Percentiles rank a stretch among this genome's conserved stretches.
Conservation (phyloP, 352 stramenopile species). For the Phytophthora multivora region DNA sequence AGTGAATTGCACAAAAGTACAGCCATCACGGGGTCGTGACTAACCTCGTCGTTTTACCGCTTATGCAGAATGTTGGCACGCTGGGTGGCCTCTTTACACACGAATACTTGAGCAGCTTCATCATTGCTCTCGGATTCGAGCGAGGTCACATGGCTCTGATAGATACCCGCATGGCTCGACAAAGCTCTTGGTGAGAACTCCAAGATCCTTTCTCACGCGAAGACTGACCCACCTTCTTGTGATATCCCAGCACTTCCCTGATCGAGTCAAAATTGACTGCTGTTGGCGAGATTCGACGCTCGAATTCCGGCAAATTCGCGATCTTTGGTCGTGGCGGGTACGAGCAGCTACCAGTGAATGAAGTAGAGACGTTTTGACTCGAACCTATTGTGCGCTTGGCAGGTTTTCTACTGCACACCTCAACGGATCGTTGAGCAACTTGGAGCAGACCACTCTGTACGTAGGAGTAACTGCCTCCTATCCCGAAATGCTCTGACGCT, state of each 20-base stretch:
- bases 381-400: not conserved
- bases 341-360: not conserved
- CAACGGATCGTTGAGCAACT: slow-evolving; percentile 22
- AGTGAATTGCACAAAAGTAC: not conserved
- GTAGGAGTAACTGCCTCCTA: not conserved
- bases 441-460: slow-evolving; percentile 46
- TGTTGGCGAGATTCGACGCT: slow-evolving; percentile 66
- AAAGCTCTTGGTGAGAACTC: slow-evolving; percentile 45
- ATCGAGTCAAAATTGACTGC: slow-evolving; percentile 51
- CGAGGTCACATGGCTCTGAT: slow-evolving; percentile 62
- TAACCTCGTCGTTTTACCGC: not conserved
- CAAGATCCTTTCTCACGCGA: not conserved
- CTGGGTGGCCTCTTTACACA: slow-evolving; percentile 75
- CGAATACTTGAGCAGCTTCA: slow-evolving; percentile 61
- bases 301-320: slow-evolving; percentile 45
- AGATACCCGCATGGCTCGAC: slow-evolving; percentile 64
- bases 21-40: not conserved
- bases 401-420: slow-evolving; percentile 52
- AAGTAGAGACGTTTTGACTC: not conserved
- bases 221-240: not conserved
- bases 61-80: slow-evolving; percentile 37
- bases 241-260: slow-evolving; percentile 44
- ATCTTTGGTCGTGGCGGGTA: slow-evolving; percentile 76
- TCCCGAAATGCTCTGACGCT: not conserved
- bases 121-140: slow-evolving; percentile 73